phyloP scores from a whole-genome alignment of 148 eudicot genomes.

The Diospyros lotus region DNA sequence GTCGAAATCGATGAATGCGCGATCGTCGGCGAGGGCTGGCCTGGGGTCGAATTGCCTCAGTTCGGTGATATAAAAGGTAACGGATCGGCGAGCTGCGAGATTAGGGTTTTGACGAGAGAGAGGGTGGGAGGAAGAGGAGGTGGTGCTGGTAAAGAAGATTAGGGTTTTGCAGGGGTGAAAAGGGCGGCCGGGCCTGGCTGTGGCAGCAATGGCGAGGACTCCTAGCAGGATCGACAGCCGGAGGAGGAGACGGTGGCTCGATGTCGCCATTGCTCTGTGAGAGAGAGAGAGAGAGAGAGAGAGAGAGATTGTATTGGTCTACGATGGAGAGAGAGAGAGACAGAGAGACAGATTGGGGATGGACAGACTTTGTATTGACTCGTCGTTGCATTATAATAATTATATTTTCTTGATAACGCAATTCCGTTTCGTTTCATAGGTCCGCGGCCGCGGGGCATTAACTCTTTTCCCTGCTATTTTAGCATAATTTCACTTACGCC shows the following conservation, averaged over 20 bases:
- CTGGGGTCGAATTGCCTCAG: conserved; percentile 23
- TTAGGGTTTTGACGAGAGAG: conserved; percentile 19
- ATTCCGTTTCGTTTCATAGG: no score
- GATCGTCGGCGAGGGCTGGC: conserved; percentile 18
- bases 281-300: conserved; percentile 7
- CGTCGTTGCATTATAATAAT: no score
- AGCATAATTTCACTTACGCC: no score
- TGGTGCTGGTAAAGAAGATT: conserved; percentile 39
- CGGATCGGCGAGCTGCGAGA: conserved; percentile 15
- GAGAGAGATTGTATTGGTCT: neutral
- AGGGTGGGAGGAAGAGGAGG: conserved; percentile 22
- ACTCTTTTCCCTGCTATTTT: no score
- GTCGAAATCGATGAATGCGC: neutral
- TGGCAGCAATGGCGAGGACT: conserved; percentile 23
- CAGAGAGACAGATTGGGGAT: no score
- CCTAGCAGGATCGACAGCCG: conserved; percentile 20
- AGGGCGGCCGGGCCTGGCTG: conserved; percentile 42
- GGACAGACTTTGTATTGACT: no score
- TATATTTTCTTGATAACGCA: no score
- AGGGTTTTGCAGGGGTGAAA: conserved; percentile 37
- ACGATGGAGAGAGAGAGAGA: no score
- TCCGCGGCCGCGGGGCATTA: no score
- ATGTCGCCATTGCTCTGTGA: conserved; percentile 34
- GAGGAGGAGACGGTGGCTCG: conserved; percentile 21
- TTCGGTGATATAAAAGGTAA: conserved; percentile 42